Percentiles rank a stretch among this genome's conserved stretches.
These are phyloP conservation scores for Uncinocarpus reesii DNA, from an alignment of 2,329 filamentous ascomycete species.

Conservation along the genomic window DNA sequence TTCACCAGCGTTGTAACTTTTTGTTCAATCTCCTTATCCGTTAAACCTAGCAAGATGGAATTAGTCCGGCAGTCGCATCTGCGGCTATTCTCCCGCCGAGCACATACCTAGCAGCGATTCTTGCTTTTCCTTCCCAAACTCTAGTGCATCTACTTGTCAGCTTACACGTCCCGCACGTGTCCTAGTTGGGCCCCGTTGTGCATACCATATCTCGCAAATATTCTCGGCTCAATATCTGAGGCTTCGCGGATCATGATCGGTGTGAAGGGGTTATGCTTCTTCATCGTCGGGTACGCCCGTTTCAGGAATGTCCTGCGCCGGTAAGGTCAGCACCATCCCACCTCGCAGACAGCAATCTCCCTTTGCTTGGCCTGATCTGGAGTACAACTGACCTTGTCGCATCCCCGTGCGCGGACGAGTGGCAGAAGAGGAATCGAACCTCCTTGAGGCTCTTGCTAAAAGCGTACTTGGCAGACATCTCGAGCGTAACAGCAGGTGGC, in stretches of 20 bases:
- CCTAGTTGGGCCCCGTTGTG: background rate
- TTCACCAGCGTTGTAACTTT: constrained; percentile 56
- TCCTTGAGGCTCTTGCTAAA: constrained; percentile 86
- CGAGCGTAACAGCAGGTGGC: constrained; percentile 22
- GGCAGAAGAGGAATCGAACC: constrained; percentile 94
- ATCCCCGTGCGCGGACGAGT: constrained; percentile 82
- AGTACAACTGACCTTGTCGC: constrained; percentile 59
- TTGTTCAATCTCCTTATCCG: constrained; percentile 61
- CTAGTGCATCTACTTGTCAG: constrained; percentile 31
- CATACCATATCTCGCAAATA: constrained; percentile 89
- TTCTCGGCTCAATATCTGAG: constrained; percentile 66
- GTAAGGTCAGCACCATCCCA: background rate
- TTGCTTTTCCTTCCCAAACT: constrained; percentile 58
- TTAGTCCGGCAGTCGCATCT: constrained; percentile 13
- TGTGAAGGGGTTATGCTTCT: constrained; percentile 91
- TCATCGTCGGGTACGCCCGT: constrained; percentile 93
- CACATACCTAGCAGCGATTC: constrained; percentile 48
- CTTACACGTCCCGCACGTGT: background rate
- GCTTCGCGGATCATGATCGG: constrained; percentile 95
- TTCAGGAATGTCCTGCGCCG: constrained; percentile 68
- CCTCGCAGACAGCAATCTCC: background rate
- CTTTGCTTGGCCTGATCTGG: background rate
- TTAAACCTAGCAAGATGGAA: constrained; percentile 42
- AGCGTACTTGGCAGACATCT: constrained; percentile 85
- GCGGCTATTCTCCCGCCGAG: background rate